phyloP scores from a whole-genome alignment of 352 stramenopile species.

The Plasmopara halstedii region DNA sequence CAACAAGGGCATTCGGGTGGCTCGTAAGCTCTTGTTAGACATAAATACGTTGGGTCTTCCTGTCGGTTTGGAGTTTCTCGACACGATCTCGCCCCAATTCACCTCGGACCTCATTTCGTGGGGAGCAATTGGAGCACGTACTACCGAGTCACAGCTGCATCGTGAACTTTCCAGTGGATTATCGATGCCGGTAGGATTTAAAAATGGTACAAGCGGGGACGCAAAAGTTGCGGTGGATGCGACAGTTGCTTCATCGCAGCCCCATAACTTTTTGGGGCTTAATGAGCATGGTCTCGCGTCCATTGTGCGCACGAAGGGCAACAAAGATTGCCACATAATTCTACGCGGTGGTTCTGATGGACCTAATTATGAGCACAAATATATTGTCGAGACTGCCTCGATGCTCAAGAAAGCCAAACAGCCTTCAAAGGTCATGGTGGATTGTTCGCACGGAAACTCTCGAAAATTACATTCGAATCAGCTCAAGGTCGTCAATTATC shows the following conservation, averaged over 20 bases:
- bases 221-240: conserved; percentile 80
- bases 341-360: conserved; percentile 62
- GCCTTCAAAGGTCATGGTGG: conserved; percentile 75
- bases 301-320: conserved; percentile 81
- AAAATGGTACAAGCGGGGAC: conserved; percentile 77
- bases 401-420: conserved; percentile 64
- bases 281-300: conserved; percentile 76
- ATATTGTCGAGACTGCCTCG: conserved; percentile 52
- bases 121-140: conserved; percentile 78
- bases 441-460: conserved; percentile 86
- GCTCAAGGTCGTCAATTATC: conserved; percentile 61
- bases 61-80: conserved; percentile 71
- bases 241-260: conserved; percentile 49
- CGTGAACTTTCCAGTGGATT: conserved; percentile 72
- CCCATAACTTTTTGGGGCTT: conserved; percentile 77
- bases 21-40: conserved; percentile 76
- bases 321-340: conserved; percentile 82
- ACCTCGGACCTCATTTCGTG: conserved; percentile 71
- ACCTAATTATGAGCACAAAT: conserved; percentile 77
- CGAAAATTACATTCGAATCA: conserved; percentile 81
- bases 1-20: conserved; percentile 82
- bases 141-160: conserved; percentile 78
- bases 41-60: conserved; percentile 73
- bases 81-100: conserved; percentile 81
- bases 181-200: conserved; percentile 81